phyloP scores from a whole-genome alignment of 2,329 filamentous ascomycete species.

The Fulvia fulva region DNA sequence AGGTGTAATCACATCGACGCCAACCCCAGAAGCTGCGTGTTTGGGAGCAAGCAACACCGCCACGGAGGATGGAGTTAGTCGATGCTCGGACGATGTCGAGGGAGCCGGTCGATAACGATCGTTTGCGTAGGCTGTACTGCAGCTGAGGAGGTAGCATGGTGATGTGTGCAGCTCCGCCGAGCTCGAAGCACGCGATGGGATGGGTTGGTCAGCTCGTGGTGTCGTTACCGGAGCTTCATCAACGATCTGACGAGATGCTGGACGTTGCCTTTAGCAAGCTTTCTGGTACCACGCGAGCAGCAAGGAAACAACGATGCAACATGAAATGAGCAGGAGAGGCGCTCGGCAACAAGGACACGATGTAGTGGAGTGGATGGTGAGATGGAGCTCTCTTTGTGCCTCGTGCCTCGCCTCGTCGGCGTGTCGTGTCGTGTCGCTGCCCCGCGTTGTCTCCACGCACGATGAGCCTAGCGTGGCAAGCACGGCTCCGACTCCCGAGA shows the following conservation, averaged over 20 bases:
- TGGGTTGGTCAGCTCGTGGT: background rate
- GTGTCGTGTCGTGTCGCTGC: background rate
- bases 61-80: constrained; percentile 13
- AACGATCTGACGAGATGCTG: background rate
- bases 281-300: background rate
- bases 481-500: background rate
- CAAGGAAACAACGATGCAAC: background rate
- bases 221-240: constrained; percentile 3
- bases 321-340: background rate
- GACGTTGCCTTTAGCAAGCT: background rate
- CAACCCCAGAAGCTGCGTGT: constrained; percentile 28
- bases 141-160: constrained; percentile 29
- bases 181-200: constrained; percentile 2
- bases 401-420: background rate
- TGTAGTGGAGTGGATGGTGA: background rate
- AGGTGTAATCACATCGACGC: constrained; percentile 25
- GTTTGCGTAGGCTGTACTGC: constrained; percentile 17
- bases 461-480: background rate
- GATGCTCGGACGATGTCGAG: constrained; percentile 15
- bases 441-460: background rate
- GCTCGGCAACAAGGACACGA: background rate
- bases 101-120: constrained; percentile 12
- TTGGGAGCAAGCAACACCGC: constrained; percentile 9
- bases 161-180: background rate
- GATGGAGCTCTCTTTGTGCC: background rate